Base-by-base conservation (phyloP, 2,329 filamentous ascomycete species). In the Rachicladosporium sp. region DNA sequence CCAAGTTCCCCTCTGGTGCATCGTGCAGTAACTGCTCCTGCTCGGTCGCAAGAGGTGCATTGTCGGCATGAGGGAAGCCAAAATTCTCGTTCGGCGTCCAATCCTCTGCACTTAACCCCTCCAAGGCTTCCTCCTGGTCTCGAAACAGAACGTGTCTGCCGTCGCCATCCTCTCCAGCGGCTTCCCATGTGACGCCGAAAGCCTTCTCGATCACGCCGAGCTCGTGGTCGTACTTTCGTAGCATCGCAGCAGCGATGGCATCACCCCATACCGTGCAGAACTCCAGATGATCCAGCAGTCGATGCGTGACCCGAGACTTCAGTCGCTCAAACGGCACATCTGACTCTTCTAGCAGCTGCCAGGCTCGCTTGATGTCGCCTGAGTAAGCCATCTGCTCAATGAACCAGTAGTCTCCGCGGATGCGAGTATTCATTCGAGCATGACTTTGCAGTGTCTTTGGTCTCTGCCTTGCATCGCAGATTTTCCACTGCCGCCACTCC, bases 401-500 rank as follows among this genome's bases (percentile, higher is more conserved):
- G 38, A 59, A 61, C 52, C 54, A 58, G 37, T 51, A 49, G 36
- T 58, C 55, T 2, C 57, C 55, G 31, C 56, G 50, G 15, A 40
- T 39, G 29, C 43, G 50, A n/a, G 43, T 53, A 6, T 47, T 57
- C 33, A 51, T 45, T 7, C 15, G 15, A 34, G 35, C 33, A 1
- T 15, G 29, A 8, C 27, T 33, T 15, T 32, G 30, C 10, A 54
- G 36, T n/a, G 38, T 42, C 35, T 43, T 52, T 2, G 55, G 48
- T 10, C 44, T 31, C 10, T 29, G 36, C n/a, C 51, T 46, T 1
- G 48, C 41, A 2, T 44, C 36, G 4, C 43, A 49, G 7, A 44
- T 13, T 42, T 54, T 53, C 58, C 58, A 61, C 19, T 51, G 12
- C 29, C 46, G 15, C 57, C 57, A 61, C 37, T 61, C 58, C 10